Evolutionary conservation across 495 filamentous ascomycete species (phyloP), one percentile per base, ranked within the genome.

Genomic region (Cenococcum geophilum): DNA sequence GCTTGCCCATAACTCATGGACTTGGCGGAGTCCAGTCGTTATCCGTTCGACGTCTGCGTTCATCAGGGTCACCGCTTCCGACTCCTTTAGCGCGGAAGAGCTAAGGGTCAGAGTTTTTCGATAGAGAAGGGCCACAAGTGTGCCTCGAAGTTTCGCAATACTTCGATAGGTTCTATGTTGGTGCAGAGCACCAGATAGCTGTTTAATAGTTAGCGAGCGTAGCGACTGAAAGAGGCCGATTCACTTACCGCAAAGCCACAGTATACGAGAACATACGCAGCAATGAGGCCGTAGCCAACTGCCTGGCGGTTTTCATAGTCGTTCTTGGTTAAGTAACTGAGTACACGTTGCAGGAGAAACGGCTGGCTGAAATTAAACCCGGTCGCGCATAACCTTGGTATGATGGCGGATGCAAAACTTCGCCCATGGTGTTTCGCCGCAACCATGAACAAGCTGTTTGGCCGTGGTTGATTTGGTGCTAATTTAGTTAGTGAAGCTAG

Each of bases 221-320:
- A 32, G 6, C n/a, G n/a, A 6, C 27, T 3, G 6, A 32, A 2
- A 32, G 27, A 32, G 27, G 27, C 27, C 27, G 6, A 32, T 32
- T 32, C 6, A 32, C 27, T 32, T n/a, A 62, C 56, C 16, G 53
- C 63, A 36, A 36, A 55, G 32, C 45, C 43, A 14, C 23, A 51
- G 27, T 66, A 66, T n/a, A 64, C 55, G 18, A 66, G 34, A 10
- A 58, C 45, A 37, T 64, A 66, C 3, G 63, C 63, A 25, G 50
- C 63, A 25, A 66, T 58, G 47, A 66, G 63, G 3, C 63, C 63
- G 40, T 63, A 60, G 11, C 63, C 63, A 6, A 58, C 25, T 23
- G 63, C 23, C 22, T 16, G 21, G 20, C 57, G 22, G 32, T 57
- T 61, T 21, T 48, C 48, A 42, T 55, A 45, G 40, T 61, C 22